Percentiles rank a stretch among this genome's conserved stretches.
Evolutionary conservation across 345 rosid species (phyloP).

Genomic region (Reutealis trisperma): DNA sequence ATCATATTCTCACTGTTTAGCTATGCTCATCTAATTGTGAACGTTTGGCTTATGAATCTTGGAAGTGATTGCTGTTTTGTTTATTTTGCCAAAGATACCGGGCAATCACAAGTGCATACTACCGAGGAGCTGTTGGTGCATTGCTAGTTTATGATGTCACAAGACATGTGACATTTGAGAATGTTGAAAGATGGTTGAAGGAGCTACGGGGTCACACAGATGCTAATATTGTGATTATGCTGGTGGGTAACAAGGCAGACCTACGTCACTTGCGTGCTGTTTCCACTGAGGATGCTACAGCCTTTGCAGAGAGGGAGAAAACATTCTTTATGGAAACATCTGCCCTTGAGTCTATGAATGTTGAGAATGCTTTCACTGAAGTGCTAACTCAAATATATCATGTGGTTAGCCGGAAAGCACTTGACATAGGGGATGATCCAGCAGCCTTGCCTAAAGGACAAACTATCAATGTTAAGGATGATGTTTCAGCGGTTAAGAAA

Average conservation of each 20-base stretch:
- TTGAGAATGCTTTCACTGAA: constrained; percentile 80
- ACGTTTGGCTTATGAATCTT: constrained; percentile 3
- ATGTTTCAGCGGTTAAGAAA: constrained; percentile 77
- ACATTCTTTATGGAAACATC: constrained; percentile 88
- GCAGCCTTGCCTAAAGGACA: constrained; percentile 85
- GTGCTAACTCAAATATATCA: constrained; percentile 76
- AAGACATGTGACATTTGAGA: constrained; percentile 80
- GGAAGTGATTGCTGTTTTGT: not conserved
- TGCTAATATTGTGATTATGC: constrained; percentile 83
- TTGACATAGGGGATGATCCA: constrained; percentile 77
- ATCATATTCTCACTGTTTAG: not conserved
- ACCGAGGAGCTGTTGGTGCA: constrained; percentile 90
- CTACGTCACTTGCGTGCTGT: constrained; percentile 85
- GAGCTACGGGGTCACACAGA: constrained; percentile 88
- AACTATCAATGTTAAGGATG: constrained; percentile 60
- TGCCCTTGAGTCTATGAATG: constrained; percentile 79
- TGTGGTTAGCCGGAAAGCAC: constrained; percentile 81
- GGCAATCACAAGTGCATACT: constrained; percentile 89
- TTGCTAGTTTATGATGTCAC: constrained; percentile 82
- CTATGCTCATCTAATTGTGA: not conserved
- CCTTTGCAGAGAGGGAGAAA: constrained; percentile 72
- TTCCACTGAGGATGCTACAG: constrained; percentile 59
- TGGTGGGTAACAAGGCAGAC: constrained; percentile 90
- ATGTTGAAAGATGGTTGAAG: constrained; percentile 88
- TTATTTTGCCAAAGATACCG: constrained; percentile 53